phyloP scores from a whole-genome alignment of 2,329 filamentous ascomycete genomes.

The Aschersonia sp. region DNA sequence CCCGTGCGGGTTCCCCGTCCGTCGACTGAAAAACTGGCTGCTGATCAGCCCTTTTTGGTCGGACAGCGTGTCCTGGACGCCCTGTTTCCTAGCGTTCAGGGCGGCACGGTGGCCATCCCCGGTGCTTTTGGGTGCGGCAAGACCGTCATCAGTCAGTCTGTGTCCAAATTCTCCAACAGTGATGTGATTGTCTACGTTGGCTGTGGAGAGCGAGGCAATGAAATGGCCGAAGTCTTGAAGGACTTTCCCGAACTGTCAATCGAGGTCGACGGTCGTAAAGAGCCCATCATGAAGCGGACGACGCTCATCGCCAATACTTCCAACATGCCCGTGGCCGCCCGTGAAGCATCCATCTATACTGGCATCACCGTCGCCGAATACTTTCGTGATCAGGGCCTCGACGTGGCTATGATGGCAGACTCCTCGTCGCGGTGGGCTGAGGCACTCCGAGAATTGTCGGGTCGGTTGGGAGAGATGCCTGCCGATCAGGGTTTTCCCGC shows the following conservation, averaged over 20 bases:
- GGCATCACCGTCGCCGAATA: constrained; percentile 92
- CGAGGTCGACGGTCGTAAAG: constrained; percentile 82
- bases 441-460: constrained; percentile 94
- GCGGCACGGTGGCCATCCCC: constrained; percentile 94
- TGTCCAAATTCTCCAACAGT: constrained; percentile 99
- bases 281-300: constrained; percentile 99
- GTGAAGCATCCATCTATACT: constrained; percentile 98
- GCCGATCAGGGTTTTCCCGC: constrained; percentile 99
- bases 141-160: constrained; percentile 96
- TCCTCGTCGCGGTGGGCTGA: constrained; percentile 97
- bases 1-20: constrained; percentile 92
- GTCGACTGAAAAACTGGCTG: constrained; percentile 79
- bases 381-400: constrained; percentile 91
- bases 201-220: constrained; percentile 83
- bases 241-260: constrained; percentile 98
- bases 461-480: constrained; percentile 98
- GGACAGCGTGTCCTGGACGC: constrained; percentile 94
- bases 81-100: constrained; percentile 90
- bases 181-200: constrained; percentile 98
- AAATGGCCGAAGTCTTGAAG: constrained; percentile 99
- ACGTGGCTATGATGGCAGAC: constrained; percentile 99
- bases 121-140: constrained; percentile 98
- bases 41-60: constrained; percentile 84
- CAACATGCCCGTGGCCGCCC: constrained; percentile 98
- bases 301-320: constrained; percentile 98